Evolutionary conservation across 2,329 filamentous ascomycete species (phyloP).

Genomic region (Ceratocystis destructans): DNA sequence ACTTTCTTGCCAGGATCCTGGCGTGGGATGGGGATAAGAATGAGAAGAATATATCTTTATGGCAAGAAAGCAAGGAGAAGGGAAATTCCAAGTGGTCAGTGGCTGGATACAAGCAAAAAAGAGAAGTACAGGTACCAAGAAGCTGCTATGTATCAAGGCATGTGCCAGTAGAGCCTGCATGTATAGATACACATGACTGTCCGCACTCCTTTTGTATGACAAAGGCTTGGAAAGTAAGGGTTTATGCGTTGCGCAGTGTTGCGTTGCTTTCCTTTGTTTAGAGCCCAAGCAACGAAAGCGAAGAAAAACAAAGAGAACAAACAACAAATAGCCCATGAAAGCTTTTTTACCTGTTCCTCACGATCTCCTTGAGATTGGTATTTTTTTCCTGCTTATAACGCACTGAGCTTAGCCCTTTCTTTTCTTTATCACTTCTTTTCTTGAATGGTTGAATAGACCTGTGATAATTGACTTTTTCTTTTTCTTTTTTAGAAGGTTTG

Average conservation of each 20-base stretch:
- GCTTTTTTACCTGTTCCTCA: not conserved
- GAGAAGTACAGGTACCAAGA: too few species aligned
- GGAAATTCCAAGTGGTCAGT: not conserved
- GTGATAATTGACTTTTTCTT: not conserved
- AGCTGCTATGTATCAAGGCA: too few species aligned
- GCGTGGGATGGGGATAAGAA: not conserved
- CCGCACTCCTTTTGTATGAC: not conserved
- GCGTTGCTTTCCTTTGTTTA: constrained; percentile 1
- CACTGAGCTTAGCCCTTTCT: not conserved
- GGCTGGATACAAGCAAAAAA: too few species aligned
- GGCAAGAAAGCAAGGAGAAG: not conserved
- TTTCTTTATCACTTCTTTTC: not conserved
- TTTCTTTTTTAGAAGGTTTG: not conserved
- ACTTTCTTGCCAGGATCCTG: not conserved
- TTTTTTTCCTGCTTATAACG: not conserved
- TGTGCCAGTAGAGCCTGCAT: not conserved
- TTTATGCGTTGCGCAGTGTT: not conserved
- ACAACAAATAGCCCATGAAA: not conserved
- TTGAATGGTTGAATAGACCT: too few species aligned
- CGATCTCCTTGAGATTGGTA: not conserved
- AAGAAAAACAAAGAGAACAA: not conserved
- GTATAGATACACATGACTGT: not conserved
- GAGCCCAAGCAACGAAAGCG: not conserved
- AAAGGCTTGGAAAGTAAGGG: not conserved
- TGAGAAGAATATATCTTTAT: not conserved